Evolutionary conservation across 1,284 basidiomycete genomes (phyloP), one percentile per base, ranked within the genome.

Genomic region (Ganoderma meredithae): DNA sequence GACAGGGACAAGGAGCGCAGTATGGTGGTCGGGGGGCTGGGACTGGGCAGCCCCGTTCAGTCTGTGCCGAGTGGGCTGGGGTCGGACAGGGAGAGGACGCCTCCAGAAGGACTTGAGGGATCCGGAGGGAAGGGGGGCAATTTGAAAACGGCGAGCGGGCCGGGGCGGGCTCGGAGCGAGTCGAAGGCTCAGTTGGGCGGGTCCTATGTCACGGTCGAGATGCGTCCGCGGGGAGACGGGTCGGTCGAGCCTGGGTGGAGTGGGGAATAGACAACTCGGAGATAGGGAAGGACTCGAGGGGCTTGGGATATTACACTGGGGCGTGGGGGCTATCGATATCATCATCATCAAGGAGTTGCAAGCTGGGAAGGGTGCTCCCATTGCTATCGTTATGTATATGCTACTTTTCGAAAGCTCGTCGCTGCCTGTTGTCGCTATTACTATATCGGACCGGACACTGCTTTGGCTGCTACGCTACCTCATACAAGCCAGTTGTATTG

Each of bases 221-320:
- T 39, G 39, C 58, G 39, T 13, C 3, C 33, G 19, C 39, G 25
- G 39, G n/a, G 58, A 22, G 58, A 60, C 5, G 58, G 58, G 58
- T n/a, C 36, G 39, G 58, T 40, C 13, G 39, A 60, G 58, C 58
- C 39, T 22, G 39, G 36, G 58, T 60, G 36, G 39, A 60, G 58
- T 8, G 39, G 39, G n/a, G 58, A 40, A 15, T 60, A 25, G n/a
- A n/a, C n/a, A n/a, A n/a, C n/a, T n/a, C n/a, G n/a, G n/a, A n/a
- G n/a, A n/a, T n/a, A n/a, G n/a, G n/a, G n/a, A n/a, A n/a, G n/a
- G n/a, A n/a, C n/a, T n/a, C n/a, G n/a, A n/a, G n/a, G 10, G 36
- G 39, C 56, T 59, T 59, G 56, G 56, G 39, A 40, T 59, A 59
- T 25, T 59, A 8, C 31, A 22, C n/a, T 39, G 22, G 17, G 13